Percentiles rank a stretch among this genome's conserved stretches.
phyloP scores from a whole-genome alignment of 768 basidiomycete genomes.

The Suillus ampliporus region DNA sequence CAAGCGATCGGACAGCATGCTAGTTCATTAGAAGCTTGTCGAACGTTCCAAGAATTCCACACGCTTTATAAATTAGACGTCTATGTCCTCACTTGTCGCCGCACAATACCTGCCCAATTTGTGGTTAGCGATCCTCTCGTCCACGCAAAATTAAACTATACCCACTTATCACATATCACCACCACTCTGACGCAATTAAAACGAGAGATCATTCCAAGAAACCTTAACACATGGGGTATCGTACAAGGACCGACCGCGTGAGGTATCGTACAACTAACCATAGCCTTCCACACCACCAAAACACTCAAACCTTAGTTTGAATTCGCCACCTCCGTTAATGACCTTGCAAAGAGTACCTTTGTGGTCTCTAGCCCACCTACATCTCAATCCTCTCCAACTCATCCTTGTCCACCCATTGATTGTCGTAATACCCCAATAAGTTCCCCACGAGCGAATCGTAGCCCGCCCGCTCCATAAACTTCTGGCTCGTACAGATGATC shows the following conservation, averaged over 20 bases:
- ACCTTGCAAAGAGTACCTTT: neutral
- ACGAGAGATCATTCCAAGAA: neutral
- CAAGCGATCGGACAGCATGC: neutral
- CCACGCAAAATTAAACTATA: neutral
- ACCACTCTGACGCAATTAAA: neutral
- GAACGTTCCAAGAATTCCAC: neutral
- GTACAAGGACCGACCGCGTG: neutral
- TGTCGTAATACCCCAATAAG: slow-evolving; percentile 40
- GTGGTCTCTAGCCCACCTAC: neutral
- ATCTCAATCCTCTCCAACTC: slow-evolving; percentile 27
- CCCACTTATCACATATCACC: neutral
- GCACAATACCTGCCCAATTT: neutral
- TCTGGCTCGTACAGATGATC: slow-evolving; percentile 70
- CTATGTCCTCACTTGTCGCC: neutral
- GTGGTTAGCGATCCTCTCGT: neutral
- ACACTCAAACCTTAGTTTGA: too few species aligned
- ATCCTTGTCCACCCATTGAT: slow-evolving; percentile 42
- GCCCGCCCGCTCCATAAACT: slow-evolving; percentile 64
- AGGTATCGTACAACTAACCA: neutral
- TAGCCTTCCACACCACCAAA: neutral
- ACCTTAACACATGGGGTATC: neutral
- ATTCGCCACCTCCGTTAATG: neutral
- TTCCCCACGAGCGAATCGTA: slow-evolving; percentile 51
- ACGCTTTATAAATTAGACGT: neutral
- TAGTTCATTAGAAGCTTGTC: neutral